Percentiles rank a stretch among this genome's conserved stretches.
Conservation (phyloP, 2,329 filamentous ascomycete species). For the Colletotrichum scovillei region DNA sequence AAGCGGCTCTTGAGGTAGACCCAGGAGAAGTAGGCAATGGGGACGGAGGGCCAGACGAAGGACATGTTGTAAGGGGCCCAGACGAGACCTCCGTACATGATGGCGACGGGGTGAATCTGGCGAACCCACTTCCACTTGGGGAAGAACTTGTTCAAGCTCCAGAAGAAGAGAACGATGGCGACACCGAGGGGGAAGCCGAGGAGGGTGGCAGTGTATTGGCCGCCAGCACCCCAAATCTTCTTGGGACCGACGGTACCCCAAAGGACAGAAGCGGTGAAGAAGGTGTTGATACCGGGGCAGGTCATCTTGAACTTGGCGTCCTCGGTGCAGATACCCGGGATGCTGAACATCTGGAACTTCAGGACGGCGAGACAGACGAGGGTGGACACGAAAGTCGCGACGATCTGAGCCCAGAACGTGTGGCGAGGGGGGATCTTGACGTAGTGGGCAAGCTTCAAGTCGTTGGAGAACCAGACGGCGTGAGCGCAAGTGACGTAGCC, state of each 20-base stretch:
- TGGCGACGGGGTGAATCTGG: conserved; percentile 55
- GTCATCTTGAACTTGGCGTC: conserved; percentile 49
- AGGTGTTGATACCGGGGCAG: conserved; percentile 52
- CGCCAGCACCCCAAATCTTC: conserved; percentile 49
- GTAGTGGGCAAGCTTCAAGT: conserved; percentile 64
- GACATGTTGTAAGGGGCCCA: conserved; percentile 61
- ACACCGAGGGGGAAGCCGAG: conserved; percentile 54
- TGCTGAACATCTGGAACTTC: conserved; percentile 54
- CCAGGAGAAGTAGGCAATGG: conserved; percentile 60
- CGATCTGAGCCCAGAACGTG: conserved; percentile 69
- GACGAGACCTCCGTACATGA: conserved; percentile 52
- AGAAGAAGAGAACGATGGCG: conserved; percentile 48
- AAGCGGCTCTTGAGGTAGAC: conserved; percentile 57
- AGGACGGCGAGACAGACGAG: conserved; percentile 62
- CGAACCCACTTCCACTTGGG: conserved; percentile 47
- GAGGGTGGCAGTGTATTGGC: conserved; percentile 49
- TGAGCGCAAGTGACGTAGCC: conserved; percentile 47
- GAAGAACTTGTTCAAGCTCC: conserved; percentile 47
- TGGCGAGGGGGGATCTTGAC: conserved; percentile 72
- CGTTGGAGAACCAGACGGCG: conserved; percentile 40
- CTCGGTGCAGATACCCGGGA: conserved; percentile 50
- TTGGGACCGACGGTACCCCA: conserved; percentile 54
- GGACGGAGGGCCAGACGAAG: conserved; percentile 59
- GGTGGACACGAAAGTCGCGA: conserved; percentile 64
- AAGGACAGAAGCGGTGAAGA: conserved; percentile 54